Conservation (phyloP, 176 grass and related monocot genomes). For the Poa annua region DNA sequence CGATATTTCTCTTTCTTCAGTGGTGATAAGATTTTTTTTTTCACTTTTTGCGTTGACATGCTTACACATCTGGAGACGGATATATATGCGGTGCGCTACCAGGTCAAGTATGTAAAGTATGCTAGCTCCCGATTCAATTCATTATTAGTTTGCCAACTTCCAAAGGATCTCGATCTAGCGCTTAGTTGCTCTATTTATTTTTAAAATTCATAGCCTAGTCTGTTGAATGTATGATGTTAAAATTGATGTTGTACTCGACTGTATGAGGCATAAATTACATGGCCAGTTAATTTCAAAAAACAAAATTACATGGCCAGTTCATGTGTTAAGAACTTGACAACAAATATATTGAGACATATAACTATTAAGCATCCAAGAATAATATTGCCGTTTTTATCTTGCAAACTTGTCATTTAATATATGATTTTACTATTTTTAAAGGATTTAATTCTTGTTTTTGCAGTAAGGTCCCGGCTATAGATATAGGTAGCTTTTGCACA, state of each 20-base stretch:
- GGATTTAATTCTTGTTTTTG: too few species aligned
- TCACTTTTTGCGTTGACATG: neutral
- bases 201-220: neutral
- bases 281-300: too few species aligned
- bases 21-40: neutral
- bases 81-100: neutral
- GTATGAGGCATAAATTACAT: too few species aligned
- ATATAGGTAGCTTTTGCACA: too few species aligned
- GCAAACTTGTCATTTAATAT: too few species aligned
- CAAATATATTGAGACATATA: too few species aligned
- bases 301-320: neutral
- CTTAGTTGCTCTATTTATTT: neutral
- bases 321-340: too few species aligned
- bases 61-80: neutral
- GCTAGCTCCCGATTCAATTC: neutral
- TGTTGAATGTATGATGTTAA: neutral
- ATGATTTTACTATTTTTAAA: too few species aligned
- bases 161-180: neutral
- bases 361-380: too few species aligned
- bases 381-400: too few species aligned
- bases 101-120: neutral
- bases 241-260: too few species aligned
- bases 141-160: neutral
- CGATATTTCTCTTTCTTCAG: neutral
- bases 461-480: too few species aligned